Percentiles rank a stretch among this genome's conserved stretches.
Evolutionary conservation across 2,329 filamentous ascomycete genomes (phyloP).

Genomic region (Calonectria multiphialidica): DNA sequence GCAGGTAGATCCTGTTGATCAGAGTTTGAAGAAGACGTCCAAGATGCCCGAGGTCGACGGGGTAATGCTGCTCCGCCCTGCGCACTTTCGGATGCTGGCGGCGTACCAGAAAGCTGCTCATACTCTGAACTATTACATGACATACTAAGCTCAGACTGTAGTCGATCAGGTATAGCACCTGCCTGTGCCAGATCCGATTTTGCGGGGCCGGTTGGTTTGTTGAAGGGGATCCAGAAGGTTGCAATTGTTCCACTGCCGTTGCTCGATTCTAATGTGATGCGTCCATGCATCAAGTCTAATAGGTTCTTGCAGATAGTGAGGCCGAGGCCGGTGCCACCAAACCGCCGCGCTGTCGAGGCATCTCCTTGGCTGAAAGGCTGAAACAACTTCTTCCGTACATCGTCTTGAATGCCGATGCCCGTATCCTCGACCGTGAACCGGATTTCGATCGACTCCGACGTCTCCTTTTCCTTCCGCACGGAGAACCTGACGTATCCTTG

Average conservation of each 20-base stretch:
- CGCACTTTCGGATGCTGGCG: conserved; percentile 44
- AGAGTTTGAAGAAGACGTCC: conserved; percentile 50
- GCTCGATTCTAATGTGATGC: conserved; percentile 77
- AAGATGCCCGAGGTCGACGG: conserved; percentile 48
- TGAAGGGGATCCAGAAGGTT: conserved; percentile 82
- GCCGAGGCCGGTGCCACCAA: conserved; percentile 83
- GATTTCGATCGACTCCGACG: conserved; percentile 73
- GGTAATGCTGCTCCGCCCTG: conserved; percentile 35
- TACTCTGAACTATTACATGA: conserved; percentile 77
- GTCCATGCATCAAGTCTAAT: conserved; percentile 82
- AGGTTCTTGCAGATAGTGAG: conserved; percentile 86
- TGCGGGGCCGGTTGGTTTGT: conserved; percentile 69
- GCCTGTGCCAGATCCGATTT: conserved; percentile 69
- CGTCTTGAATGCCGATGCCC: conserved; percentile 85
- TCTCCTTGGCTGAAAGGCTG: conserved; percentile 87
- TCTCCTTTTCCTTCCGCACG: conserved; percentile 73
- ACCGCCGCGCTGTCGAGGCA: conserved; percentile 81
- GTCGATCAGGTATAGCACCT: conserved; percentile 73
- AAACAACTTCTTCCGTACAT: conserved; percentile 79
- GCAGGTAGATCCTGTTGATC: conserved; percentile 62
- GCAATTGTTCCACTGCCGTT: conserved; percentile 79
- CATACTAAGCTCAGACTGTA: conserved; percentile 73
- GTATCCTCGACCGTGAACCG: conserved; percentile 82
- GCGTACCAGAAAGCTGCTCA: conserved; percentile 60
- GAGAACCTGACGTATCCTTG: conserved; percentile 76